These are phyloP conservation scores for Annulohypoxylon nitens DNA, from an alignment of 495 filamentous ascomycete genomes.

Conservation along the genomic window DNA sequence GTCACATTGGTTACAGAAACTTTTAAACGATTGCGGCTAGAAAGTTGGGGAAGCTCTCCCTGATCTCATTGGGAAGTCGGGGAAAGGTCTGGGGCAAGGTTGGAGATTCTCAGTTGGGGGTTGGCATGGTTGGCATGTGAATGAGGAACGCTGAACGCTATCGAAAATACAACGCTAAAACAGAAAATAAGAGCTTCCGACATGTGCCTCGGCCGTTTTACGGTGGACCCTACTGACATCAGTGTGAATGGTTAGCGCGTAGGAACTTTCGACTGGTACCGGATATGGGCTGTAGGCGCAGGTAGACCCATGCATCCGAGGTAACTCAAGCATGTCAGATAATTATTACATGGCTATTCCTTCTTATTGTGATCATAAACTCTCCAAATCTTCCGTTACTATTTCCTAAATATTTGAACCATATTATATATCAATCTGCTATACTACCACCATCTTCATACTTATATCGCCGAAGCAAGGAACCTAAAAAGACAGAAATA, in stretches of 20 bases:
- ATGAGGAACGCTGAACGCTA: slow-evolving; percentile 7
- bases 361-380: slow-evolving; percentile 26
- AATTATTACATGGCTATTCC: not conserved
- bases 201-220: slow-evolving; percentile 47
- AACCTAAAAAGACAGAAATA: slow-evolving; percentile 14
- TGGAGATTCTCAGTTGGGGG: not conserved
- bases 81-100: slow-evolving; percentile 17
- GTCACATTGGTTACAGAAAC: not conserved
- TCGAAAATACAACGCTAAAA: slow-evolving; percentile 26
- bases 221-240: slow-evolving; percentile 47
- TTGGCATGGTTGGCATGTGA: slow-evolving; percentile 43
- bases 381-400: slow-evolving; percentile 18
- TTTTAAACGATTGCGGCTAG: slow-evolving; percentile 10
- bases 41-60: not conserved
- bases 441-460: not conserved
- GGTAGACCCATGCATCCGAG: slow-evolving; percentile 42
- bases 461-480: slow-evolving; percentile 1
- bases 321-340: slow-evolving; percentile 19
- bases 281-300: slow-evolving; percentile 32
- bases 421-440: slow-evolving; percentile 3
- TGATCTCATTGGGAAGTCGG: slow-evolving; percentile 4
- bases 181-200: slow-evolving; percentile 5
- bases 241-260: slow-evolving; percentile 37
- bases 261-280: slow-evolving; percentile 23
- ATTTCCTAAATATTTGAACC: slow-evolving; percentile 2